Evolutionary conservation across 1,284 basidiomycete species (phyloP).

Genomic region (Heterobasidion annosum): DNA sequence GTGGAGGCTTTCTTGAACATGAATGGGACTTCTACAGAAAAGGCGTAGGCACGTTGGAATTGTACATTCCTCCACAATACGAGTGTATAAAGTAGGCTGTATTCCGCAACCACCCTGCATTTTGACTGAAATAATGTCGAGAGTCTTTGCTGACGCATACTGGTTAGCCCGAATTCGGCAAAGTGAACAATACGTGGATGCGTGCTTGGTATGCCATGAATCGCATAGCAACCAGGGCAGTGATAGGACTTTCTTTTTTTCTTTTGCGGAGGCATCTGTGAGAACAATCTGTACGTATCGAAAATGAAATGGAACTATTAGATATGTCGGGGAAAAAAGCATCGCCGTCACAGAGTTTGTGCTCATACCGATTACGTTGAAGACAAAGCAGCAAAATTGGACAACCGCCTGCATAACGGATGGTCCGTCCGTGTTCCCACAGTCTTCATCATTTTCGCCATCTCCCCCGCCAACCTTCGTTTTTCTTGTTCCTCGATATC

Average conservation of each 20-base stretch:
- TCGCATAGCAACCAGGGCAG: no score
- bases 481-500: conserved; percentile 38
- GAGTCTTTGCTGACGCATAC: no score
- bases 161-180: no score
- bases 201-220: no score
- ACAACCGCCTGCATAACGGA: conserved; percentile 54
- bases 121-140: no score
- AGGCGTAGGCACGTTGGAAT: neutral
- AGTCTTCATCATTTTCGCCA: conserved; percentile 39
- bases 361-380: neutral
- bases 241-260: no score
- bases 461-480: conserved; percentile 33
- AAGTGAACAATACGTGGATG: no score
- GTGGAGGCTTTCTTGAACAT: conserved; percentile 20
- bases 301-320: no score
- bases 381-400: conserved; percentile 31
- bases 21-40: neutral
- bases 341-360: neutral
- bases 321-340: neutral
- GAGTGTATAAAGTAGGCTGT: no score
- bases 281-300: no score
- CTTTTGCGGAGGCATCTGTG: no score
- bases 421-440: conserved; percentile 55
- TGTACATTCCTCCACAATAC: neutral
- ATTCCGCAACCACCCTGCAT: no score